These are phyloP conservation scores for Coelastrella sp. DNA, from an alignment of 139 green algal genomes.

Conservation along the genomic window DNA sequence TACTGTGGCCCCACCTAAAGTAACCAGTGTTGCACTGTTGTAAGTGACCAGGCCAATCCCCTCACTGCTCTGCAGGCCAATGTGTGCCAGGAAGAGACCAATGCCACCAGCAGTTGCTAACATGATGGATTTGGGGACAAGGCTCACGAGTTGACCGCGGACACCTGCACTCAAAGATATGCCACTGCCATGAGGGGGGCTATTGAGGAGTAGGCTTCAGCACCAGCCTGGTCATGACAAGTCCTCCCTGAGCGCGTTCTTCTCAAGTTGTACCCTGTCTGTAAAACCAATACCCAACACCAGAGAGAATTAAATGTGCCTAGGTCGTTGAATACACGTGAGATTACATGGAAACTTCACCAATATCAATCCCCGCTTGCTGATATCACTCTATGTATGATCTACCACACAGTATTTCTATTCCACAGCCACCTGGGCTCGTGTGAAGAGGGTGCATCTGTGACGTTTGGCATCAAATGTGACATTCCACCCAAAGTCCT, in stretches of 20 bases:
- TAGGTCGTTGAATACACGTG: too few species aligned
- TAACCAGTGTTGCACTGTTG: conserved; percentile 75
- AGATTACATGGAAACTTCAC: too few species aligned
- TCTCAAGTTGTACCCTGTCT: too few species aligned
- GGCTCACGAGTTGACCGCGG: conserved; percentile 46
- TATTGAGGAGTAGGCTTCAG: background rate
- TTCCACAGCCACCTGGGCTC: too few species aligned
- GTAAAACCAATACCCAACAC: too few species aligned
- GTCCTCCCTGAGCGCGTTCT: too few species aligned
- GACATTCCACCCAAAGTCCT: background rate
- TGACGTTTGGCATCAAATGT: background rate
- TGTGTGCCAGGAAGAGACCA: conserved; percentile 55
- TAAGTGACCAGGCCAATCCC: conserved; percentile 79
- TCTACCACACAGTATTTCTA: too few species aligned
- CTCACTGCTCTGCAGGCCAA: conserved; percentile 73
- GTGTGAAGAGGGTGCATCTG: background rate
- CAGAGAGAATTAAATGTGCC: too few species aligned
- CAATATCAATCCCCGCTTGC: too few species aligned
- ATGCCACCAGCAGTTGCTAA: conserved; percentile 81
- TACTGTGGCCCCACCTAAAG: background rate
- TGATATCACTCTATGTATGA: too few species aligned
- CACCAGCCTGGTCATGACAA: background rate
- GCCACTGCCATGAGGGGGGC: too few species aligned
- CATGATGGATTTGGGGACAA: conserved; percentile 79
- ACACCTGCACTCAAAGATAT: conserved; percentile 5